Evolutionary conservation across 306 rosid genomes (phyloP).

Genomic region (Abrus precatorius): DNA sequence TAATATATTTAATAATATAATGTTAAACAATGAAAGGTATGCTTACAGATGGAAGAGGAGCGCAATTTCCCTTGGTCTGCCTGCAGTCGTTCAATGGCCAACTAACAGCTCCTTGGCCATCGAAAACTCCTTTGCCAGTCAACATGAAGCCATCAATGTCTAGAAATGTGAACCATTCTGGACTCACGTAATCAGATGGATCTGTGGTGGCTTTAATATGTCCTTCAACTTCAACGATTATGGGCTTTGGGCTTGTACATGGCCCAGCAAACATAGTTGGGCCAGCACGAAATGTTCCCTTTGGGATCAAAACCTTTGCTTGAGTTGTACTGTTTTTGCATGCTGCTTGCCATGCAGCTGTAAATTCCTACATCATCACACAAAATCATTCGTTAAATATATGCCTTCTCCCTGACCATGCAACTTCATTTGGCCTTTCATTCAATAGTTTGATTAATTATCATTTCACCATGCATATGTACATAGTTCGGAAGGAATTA

Average conservation of each 20-base stretch:
- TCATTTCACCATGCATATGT: not conserved
- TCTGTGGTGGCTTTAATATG: slow-evolving; percentile 61
- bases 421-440: too few relatives aligned
- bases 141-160: slow-evolving; percentile 51
- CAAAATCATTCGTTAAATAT: not conserved
- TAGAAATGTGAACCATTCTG: slow-evolving; percentile 73
- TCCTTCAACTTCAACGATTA: slow-evolving; percentile 63
- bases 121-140: slow-evolving; percentile 68
- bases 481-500: not conserved
- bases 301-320: slow-evolving; percentile 68
- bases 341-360: slow-evolving; percentile 72
- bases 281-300: slow-evolving; percentile 58
- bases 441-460: not conserved
- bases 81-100: slow-evolving; percentile 60
- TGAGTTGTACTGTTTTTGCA: slow-evolving; percentile 55
- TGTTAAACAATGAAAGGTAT: not conserved
- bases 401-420: too few relatives aligned
- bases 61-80: slow-evolving; percentile 24
- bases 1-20: too few relatives aligned
- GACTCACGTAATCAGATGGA: slow-evolving; percentile 51
- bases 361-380: slow-evolving; percentile 63
- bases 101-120: slow-evolving; percentile 67
- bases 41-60: slow-evolving; percentile 63
- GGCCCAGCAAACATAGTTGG: slow-evolving; percentile 75
- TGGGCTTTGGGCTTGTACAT: slow-evolving; percentile 61